Evolutionary conservation across 2,329 filamentous ascomycete species (phyloP).

Genomic region (Teratosphaeria destructans): DNA sequence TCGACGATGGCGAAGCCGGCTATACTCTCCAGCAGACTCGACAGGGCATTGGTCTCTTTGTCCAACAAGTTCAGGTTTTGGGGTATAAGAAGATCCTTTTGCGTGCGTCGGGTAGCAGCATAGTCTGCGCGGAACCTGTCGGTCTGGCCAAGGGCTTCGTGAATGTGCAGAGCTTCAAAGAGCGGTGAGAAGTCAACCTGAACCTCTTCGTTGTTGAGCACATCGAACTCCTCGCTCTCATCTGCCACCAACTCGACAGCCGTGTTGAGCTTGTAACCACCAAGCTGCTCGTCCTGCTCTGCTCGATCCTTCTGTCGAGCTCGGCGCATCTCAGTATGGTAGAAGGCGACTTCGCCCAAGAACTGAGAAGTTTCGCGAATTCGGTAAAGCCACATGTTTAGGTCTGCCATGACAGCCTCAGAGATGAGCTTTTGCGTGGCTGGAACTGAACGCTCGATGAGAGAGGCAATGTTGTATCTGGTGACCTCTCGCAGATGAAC

Average conservation of each 20-base stretch:
- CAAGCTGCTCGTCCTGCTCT: constrained; percentile 63
- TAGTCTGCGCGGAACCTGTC: constrained; percentile 89
- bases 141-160: constrained; percentile 83
- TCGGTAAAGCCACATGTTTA: constrained; percentile 93
- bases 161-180: constrained; percentile 92
- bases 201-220: constrained; percentile 88
- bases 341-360: constrained; percentile 90
- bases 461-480: constrained; percentile 85
- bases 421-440: constrained; percentile 86
- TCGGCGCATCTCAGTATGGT: constrained; percentile 82
- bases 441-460: constrained; percentile 93
- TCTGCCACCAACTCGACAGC: constrained; percentile 92
- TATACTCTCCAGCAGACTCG: constrained; percentile 83
- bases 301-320: constrained; percentile 73
- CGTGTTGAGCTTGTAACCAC: constrained; percentile 85
- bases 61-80: constrained; percentile 63
- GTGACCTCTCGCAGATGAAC: constrained; percentile 91
- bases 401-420: constrained; percentile 90
- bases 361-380: constrained; percentile 96
- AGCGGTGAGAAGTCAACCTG: constrained; percentile 90
- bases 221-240: constrained; percentile 89
- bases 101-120: constrained; percentile 75
- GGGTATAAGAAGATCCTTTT: constrained; percentile 84
- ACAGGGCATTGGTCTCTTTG: constrained; percentile 77
- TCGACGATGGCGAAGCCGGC: constrained; percentile 95